phyloP scores from a whole-genome alignment of 257 asterid species.

The Solanum ossicruentum region DNA sequence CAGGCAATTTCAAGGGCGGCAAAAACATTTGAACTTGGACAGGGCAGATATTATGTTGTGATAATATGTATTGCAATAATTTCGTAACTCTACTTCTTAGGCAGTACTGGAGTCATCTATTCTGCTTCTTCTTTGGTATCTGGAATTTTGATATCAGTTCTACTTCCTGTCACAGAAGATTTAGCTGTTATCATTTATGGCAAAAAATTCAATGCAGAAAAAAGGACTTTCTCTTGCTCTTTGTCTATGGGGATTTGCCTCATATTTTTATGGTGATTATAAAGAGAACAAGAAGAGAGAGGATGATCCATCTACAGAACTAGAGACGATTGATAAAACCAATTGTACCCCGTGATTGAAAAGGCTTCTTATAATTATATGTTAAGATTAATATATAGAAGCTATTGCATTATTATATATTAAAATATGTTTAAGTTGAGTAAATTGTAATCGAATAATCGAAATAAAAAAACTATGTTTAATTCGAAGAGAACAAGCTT shows the following conservation, averaged over 20 bases:
- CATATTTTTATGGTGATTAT: slow-evolving; percentile 17
- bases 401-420: no score
- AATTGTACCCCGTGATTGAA: background rate
- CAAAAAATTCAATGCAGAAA: slow-evolving; percentile 11
- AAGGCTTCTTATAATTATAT: background rate
- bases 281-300: background rate
- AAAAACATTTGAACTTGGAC: slow-evolving; percentile 7
- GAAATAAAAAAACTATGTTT: no score
- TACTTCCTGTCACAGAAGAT: slow-evolving; percentile 8
- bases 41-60: background rate
- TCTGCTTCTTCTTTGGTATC: slow-evolving; percentile 11
- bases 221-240: slow-evolving; percentile 17
- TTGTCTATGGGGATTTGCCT: slow-evolving; percentile 15
- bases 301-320: background rate
- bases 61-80: background rate
- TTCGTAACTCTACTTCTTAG: slow-evolving; percentile 9
- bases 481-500: no score
- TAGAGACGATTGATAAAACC: background rate
- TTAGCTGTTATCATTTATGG: slow-evolving; percentile 8
- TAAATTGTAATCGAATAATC: no score
- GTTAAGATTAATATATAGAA: background rate
- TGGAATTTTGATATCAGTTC: slow-evolving; percentile 12
- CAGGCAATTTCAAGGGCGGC: slow-evolving; percentile 17
- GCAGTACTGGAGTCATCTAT: slow-evolving; percentile 10
- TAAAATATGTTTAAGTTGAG: no score